Evolutionary conservation across 2,329 filamentous ascomycete genomes (phyloP), one percentile per base, ranked within the genome.

Genomic region (Annulohypoxylon truncatum): DNA sequence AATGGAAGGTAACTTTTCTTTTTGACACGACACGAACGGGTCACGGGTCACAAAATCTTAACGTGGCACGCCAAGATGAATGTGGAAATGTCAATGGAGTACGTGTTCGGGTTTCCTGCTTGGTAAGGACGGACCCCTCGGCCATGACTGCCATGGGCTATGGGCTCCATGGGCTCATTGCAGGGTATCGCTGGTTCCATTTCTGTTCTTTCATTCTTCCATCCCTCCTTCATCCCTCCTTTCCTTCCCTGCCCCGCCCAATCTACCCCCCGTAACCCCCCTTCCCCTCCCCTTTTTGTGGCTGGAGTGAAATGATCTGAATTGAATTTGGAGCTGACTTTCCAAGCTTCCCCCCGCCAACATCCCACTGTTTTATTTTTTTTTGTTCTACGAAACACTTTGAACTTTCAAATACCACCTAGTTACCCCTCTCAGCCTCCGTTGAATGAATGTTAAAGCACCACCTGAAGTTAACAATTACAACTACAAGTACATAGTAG

Each of bases 51-150:
- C 65, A 60, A 31, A 63, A 50, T 31, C 62, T 60, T 52, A 64
- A 64, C 67, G 64, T 69, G 64, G 67, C 67, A 68, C 67, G 67
- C 64, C 64, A 67, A 70, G 56, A 38, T 54, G 38, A 66, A 68
- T 56, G 54, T 67, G 61, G 64, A 69, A 67, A 56, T 61, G 64
- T 62, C 20, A 61, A 67, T 65, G 64, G 61, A 60, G 61, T 28
- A 70, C 67, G 65, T 64, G 58, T 69, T 61, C 64, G 56, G 66
- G 31, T 55, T 67, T 54, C 60, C 53, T 64, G 59, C 44, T 48
- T 51, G 20, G 13, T 33, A 29, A n/a, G 9, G 33, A 67, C 59
- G 61, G 67, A 42, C 61, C 67, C 61, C 54, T 70, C 67, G 64
- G 61, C 48, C 51, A 62, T 64, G 13, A 38, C 35, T 38, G 35